phyloP scores from a whole-genome alignment of 768 basidiomycete genomes.

The Tephrocybe sp. region DNA sequence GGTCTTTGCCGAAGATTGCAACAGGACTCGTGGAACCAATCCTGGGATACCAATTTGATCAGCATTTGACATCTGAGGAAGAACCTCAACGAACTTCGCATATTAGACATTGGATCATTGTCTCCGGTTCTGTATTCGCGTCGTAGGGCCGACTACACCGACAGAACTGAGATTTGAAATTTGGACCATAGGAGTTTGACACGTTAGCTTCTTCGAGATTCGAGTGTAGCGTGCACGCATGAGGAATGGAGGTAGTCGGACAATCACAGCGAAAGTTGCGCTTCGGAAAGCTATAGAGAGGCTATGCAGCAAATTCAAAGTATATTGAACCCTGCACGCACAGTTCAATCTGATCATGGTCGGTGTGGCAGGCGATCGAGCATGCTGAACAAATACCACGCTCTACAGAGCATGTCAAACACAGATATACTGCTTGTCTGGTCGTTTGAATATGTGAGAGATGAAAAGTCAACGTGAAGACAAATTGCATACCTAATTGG shows the following conservation, averaged over 20 bases:
- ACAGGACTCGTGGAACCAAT: constrained; percentile 93
- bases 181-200: constrained; percentile 69
- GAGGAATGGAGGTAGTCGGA: constrained; percentile 62
- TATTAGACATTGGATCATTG: constrained; percentile 86
- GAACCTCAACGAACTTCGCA: constrained; percentile 66
- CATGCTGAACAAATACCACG: constrained; percentile 82
- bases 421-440: constrained; percentile 82
- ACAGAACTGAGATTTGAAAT: constrained; percentile 73
- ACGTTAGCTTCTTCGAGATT: constrained; percentile 53
- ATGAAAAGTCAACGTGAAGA: constrained; percentile 1
- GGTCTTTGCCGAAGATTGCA: constrained; percentile 76
- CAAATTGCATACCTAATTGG: constrained; percentile 44
- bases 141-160: constrained; percentile 75
- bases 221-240: constrained; percentile 64
- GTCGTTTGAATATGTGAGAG: constrained; percentile 11
- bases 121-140: constrained; percentile 70
- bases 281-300: constrained; percentile 64
- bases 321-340: constrained; percentile 23
- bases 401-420: constrained; percentile 65
- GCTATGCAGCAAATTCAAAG: neutral
- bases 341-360: constrained; percentile 86
- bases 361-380: constrained; percentile 83
- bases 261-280: constrained; percentile 84
- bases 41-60: constrained; percentile 42
- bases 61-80: constrained; percentile 6